Base-by-base conservation (phyloP, 2,329 filamentous ascomycete genomes). In the Verticillium nubilum region DNA sequence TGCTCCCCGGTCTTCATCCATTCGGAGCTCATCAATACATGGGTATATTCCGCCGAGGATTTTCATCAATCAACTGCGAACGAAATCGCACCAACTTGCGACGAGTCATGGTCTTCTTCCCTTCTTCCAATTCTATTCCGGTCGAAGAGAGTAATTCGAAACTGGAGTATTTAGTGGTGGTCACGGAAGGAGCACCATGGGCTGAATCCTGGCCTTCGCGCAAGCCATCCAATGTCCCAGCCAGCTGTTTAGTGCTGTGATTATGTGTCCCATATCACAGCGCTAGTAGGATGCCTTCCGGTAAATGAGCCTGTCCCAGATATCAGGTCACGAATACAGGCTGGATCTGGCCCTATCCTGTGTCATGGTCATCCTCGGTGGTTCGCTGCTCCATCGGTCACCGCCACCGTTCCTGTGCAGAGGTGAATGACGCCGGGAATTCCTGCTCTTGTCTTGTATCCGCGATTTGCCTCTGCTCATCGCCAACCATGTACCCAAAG, bases 261-360 rank as follows among this genome's bases (percentile, higher is more conserved):
- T 57, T 17, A 56, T 61, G 62, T 31, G 37, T 33, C 47, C 61
- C 27, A 23, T 50, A 56, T 63, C 62, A 63, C 60, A 57, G 60
- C 57, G 61, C 62, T 62, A 59, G 54, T 62, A 59, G 54, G 29
- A 57, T 25, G 37, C 33, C 27, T 59, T 56, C 27, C 57, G 62
- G 52, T 47, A 60, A 53, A 50, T 26, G 12, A 50, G 9, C 19
- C 54, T 4, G 54, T 56, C 54, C 54, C 54, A 47, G 26, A 19
- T 15, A 47, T 47, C 25, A 17, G 54, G 54, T 27, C 42, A 50
- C 17, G 19, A 25, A 12, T 4, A 25, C 19, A 50, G 19, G n/a
- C 19, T 26, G 12, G 42, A 23, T 12, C 42, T n/a, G 35, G n/a
- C n/a, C 17, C 17, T 10, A n/a, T 42, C 29, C 5, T 10, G 9